Conservation (phyloP, 2,329 filamentous ascomycete genomes). For the Verruconis gallopava region DNA sequence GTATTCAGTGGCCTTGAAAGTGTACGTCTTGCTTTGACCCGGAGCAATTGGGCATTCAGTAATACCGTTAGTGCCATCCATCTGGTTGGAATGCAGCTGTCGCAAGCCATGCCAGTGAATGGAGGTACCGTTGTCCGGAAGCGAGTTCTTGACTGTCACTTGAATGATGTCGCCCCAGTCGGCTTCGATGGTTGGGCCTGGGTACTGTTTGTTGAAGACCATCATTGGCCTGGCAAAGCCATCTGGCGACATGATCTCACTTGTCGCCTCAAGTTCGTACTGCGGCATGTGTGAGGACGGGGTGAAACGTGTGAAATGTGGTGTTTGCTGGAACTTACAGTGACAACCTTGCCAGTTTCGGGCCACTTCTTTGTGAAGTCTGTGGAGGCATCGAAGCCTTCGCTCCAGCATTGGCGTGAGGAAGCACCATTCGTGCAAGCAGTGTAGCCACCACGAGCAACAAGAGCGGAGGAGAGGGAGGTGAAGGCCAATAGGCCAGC, state of each 20-base stretch:
- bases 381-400: slow-evolving; percentile 19
- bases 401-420: slow-evolving; percentile 19
- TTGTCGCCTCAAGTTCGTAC: slow-evolving; percentile 32
- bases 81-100: slow-evolving; percentile 28
- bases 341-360: slow-evolving; percentile 21
- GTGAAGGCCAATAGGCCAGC: slow-evolving; percentile 5
- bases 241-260: slow-evolving; percentile 32
- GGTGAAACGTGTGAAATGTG: not conserved
- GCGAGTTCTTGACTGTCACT: slow-evolving; percentile 25
- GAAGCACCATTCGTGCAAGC: slow-evolving; percentile 5
- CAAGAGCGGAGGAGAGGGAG: slow-evolving; percentile 1
- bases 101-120: slow-evolving; percentile 41
- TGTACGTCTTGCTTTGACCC: slow-evolving; percentile 32
- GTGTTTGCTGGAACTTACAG: not conserved
- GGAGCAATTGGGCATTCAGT: slow-evolving; percentile 58
- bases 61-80: slow-evolving; percentile 35
- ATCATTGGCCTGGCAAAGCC: slow-evolving; percentile 29
- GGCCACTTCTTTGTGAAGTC: slow-evolving; percentile 19
- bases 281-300: slow-evolving; percentile 12
- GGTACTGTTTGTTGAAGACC: slow-evolving; percentile 34
- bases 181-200: slow-evolving; percentile 33
- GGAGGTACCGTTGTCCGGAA: slow-evolving; percentile 33
- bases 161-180: slow-evolving; percentile 30
- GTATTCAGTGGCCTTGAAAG: slow-evolving; percentile 29
- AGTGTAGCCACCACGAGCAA: not conserved